Conservation (phyloP, 768 basidiomycete genomes). For the Clathrus columnatus region DNA sequence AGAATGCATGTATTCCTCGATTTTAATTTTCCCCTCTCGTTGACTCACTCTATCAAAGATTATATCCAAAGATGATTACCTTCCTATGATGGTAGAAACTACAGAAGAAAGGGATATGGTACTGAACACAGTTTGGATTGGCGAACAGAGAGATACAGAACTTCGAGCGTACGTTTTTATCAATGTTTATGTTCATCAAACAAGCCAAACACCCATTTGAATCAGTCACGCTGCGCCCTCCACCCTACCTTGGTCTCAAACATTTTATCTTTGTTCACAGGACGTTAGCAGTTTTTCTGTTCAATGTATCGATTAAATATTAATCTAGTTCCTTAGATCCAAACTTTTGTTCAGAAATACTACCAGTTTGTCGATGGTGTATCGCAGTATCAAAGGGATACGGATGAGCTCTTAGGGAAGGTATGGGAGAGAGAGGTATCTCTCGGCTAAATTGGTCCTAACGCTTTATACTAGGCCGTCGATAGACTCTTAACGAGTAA, state of each 20-base stretch:
- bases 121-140: slow-evolving; percentile 78
- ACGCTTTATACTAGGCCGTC: slow-evolving; percentile 51
- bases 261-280: slow-evolving; percentile 91
- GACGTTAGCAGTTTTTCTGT: slow-evolving; percentile 41
- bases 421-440: slow-evolving; percentile 32
- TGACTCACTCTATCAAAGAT: slow-evolving; percentile 39
- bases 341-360: slow-evolving; percentile 87
- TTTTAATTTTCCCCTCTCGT: neutral
- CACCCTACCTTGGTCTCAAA: slow-evolving; percentile 87
- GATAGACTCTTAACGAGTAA: slow-evolving; percentile 71
- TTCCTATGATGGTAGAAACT: slow-evolving; percentile 70
- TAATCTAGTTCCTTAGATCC: slow-evolving; percentile 43
- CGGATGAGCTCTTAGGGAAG: slow-evolving; percentile 85
- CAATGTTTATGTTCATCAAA: slow-evolving; percentile 9
- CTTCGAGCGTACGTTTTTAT: slow-evolving; percentile 38
- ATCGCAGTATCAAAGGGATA: slow-evolving; percentile 81
- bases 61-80: slow-evolving; percentile 77
- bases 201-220: no score
- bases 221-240: slow-evolving; percentile 59
- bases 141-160: slow-evolving; percentile 51
- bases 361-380: slow-evolving; percentile 96
- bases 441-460: neutral
- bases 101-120: slow-evolving; percentile 59
- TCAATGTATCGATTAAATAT: neutral
- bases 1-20: slow-evolving; percentile 44